phyloP scores from a whole-genome alignment of 2,329 filamentous ascomycete genomes.

The Trichoderma sp. region DNA sequence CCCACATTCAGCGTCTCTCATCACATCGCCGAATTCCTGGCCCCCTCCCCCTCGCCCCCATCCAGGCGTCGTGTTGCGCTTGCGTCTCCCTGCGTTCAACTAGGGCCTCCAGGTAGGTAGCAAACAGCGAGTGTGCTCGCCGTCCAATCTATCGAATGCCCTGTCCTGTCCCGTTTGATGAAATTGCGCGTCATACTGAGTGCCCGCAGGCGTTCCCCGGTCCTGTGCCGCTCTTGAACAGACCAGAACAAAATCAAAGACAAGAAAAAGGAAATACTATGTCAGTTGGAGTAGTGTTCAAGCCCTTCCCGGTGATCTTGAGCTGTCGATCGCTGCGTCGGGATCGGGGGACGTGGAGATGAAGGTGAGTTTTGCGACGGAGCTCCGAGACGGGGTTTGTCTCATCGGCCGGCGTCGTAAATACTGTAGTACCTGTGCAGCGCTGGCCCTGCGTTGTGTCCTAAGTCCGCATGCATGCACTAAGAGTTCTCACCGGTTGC shows the following conservation, averaged over 20 bases:
- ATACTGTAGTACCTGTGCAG: neutral
- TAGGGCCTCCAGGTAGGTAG: neutral
- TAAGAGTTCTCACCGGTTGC: neutral
- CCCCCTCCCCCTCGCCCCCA: too few relatives aligned
- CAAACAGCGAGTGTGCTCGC: neutral
- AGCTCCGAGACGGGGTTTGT: neutral
- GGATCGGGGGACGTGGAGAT: conserved; percentile 7
- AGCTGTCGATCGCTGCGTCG: neutral
- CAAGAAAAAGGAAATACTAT: too few relatives aligned
- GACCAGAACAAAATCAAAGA: too few relatives aligned
- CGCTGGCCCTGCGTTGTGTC: neutral
- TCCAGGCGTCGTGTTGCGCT: conserved; percentile 20
- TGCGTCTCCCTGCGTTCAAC: conserved; percentile 23
- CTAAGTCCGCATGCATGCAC: conserved; percentile 10
- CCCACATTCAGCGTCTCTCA: neutral
- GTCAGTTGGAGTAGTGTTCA: too few relatives aligned
- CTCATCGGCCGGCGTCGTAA: conserved; percentile 1
- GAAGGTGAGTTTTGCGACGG: neutral
- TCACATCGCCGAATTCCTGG: neutral
- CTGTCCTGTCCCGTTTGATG: neutral
- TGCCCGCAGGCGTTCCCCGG: conserved; percentile 13
- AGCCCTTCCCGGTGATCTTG: too few relatives aligned
- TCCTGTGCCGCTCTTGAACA: neutral
- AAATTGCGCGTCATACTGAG: neutral
- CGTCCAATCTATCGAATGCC: conserved; percentile 9